Conservation (phyloP, 2,329 filamentous ascomycete species). For the Aspergillus udagawae region DNA sequence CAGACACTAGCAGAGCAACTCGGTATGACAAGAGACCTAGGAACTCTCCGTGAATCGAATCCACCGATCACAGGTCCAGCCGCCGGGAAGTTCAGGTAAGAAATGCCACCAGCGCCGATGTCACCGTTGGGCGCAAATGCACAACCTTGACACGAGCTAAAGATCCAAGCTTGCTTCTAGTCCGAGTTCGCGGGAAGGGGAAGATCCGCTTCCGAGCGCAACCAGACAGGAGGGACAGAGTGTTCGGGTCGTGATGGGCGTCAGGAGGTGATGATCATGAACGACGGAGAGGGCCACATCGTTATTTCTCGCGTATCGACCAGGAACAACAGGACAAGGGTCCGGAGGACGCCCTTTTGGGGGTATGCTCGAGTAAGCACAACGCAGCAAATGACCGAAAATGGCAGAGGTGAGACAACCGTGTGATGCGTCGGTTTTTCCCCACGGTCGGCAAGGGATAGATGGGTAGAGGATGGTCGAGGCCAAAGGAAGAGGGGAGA, state of each 20-base stretch:
- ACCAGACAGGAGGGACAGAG: background rate
- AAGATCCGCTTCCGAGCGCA: background rate
- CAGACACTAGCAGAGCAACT: background rate
- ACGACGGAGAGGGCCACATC: slow-evolving; percentile 14
- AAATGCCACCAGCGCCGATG: slow-evolving; percentile 9
- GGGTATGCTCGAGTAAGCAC: background rate
- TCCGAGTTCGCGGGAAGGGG: background rate
- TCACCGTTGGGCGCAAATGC: slow-evolving; percentile 20
- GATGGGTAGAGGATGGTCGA: background rate
- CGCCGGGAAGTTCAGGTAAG: slow-evolving; percentile 3
- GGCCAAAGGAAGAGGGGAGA: background rate
- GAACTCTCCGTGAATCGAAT: background rate
- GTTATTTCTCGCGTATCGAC: slow-evolving; percentile 10
- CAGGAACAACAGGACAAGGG: background rate
- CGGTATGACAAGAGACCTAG: background rate
- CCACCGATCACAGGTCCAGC: background rate
- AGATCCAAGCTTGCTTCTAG: background rate
- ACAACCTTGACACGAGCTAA: background rate
- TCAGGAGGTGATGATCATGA: slow-evolving; percentile 11
- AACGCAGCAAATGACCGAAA: background rate
- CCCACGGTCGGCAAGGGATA: background rate
- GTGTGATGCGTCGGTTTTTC: background rate
- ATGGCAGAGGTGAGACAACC: background rate
- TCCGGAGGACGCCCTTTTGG: background rate
- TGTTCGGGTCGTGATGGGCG: background rate